These are phyloP conservation scores for Colletotrichum gigasporum DNA, from an alignment of 2,329 filamentous ascomycete genomes.

Conservation along the genomic window DNA sequence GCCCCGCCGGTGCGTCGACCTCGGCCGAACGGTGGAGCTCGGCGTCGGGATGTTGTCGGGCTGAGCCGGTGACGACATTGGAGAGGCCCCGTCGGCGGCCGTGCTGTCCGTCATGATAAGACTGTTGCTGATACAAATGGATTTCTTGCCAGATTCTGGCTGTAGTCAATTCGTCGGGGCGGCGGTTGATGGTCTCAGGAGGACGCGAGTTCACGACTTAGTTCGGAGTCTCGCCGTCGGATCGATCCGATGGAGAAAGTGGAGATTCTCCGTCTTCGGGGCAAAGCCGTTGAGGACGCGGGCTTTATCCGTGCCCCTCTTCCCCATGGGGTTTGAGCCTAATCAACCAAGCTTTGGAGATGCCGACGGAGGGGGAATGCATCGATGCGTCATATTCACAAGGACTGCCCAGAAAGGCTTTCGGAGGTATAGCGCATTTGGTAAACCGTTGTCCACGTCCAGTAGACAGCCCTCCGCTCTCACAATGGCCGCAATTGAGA, in stretches of 20 bases:
- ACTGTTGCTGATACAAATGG: not conserved
- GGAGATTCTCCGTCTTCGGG: not conserved
- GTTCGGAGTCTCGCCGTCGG: not conserved
- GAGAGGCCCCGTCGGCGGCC: not conserved
- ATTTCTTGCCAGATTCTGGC: too few species aligned
- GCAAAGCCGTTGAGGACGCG: not conserved
- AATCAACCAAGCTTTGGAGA: too few species aligned
- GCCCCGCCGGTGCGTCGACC: slow-evolving; percentile 5
- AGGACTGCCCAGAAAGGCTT: not conserved
- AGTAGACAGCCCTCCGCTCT: not conserved
- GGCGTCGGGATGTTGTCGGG: slow-evolving; percentile 4
- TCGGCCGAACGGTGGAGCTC: not conserved
- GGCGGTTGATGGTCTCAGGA: not conserved
- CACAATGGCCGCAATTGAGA: not conserved
- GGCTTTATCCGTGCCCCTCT: not conserved
- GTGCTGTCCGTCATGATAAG: not conserved
- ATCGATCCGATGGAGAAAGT: slow-evolving; percentile 6
- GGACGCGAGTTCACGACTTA: not conserved
- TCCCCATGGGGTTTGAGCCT: too few species aligned
- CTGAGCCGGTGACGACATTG: not conserved
- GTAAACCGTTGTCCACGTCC: fast-evolving
- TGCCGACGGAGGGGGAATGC: not conserved
- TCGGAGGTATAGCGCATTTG: not conserved
- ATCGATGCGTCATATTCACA: not conserved
- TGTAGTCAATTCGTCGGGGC: too few species aligned